Percentiles rank a stretch among this genome's conserved stretches.
Evolutionary conservation across 164 flowering plant species (phyloP).

Genomic region (Umbilicus rupestris): DNA sequence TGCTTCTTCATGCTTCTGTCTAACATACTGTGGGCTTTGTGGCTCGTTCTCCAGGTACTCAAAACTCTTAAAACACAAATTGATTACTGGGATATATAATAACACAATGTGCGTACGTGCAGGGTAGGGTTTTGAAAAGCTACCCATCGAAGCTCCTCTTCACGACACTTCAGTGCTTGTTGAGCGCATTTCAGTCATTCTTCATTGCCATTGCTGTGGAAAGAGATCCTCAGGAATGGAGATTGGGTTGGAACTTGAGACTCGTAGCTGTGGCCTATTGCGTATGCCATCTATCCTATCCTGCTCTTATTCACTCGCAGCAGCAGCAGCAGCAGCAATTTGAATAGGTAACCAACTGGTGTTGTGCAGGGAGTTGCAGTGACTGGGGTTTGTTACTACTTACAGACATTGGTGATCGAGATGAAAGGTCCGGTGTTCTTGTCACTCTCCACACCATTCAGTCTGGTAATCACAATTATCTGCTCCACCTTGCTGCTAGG

Average conservation of each 20-base stretch:
- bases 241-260: slow-evolving; percentile 40
- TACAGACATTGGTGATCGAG: slow-evolving; percentile 74
- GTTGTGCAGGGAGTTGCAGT: slow-evolving; percentile 54
- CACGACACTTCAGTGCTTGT: slow-evolving; percentile 41
- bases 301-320: no score
- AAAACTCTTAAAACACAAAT: background rate
- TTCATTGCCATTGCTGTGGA: slow-evolving; percentile 39
- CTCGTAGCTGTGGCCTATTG: slow-evolving; percentile 44
- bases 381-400: slow-evolving; percentile 50
- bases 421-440: slow-evolving; percentile 74
- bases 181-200: slow-evolving; percentile 54
- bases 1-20: slow-evolving; percentile 47
- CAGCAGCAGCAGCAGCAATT: no score
- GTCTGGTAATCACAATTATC: slow-evolving; percentile 41
- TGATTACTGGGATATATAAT: background rate
- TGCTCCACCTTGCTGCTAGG: slow-evolving; percentile 47
- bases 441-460: slow-evolving; percentile 54
- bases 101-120: background rate
- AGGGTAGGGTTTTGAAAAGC: slow-evolving; percentile 34
- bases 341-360: no score
- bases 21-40: slow-evolving; percentile 41
- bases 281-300: slow-evolving; percentile 14
- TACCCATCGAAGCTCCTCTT: slow-evolving; percentile 54
- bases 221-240: slow-evolving; percentile 43
- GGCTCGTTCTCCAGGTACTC: slow-evolving; percentile 70